Conservation (phyloP, 805 yeast species). For the Nakazawaea ishiwadae region DNA sequence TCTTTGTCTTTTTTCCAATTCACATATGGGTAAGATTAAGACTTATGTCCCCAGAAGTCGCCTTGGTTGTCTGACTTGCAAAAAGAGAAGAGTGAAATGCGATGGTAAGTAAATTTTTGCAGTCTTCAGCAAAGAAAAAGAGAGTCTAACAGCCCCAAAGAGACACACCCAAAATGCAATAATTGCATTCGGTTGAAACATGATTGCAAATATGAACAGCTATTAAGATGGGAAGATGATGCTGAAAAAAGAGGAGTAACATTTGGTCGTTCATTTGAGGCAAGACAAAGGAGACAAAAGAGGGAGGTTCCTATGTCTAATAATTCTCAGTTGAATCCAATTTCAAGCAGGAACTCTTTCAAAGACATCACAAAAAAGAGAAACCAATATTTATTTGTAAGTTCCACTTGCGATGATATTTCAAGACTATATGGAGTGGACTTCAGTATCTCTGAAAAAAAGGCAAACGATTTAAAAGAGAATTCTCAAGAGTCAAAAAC, state of each 20-base stretch:
- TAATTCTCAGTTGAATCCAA: slow-evolving; percentile 6
- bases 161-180: slow-evolving; percentile 28
- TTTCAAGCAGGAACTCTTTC: slow-evolving; percentile 3
- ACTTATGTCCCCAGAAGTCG: slow-evolving; percentile 21
- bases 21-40: slow-evolving; percentile 8
- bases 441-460: too few species aligned
- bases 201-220: slow-evolving; percentile 18
- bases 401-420: slow-evolving; percentile 19
- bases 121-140: too few species aligned
- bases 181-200: slow-evolving; percentile 24
- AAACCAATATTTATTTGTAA: slow-evolving; percentile 17
- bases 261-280: slow-evolving; percentile 30
- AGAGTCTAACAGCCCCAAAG: slow-evolving; percentile 9
- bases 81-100: slow-evolving; percentile 46
- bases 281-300: slow-evolving; percentile 15
- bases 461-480: not conserved
- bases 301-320: not conserved
- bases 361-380: slow-evolving; percentile 12
- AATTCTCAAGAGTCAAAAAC: not conserved
- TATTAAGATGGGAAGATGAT: slow-evolving; percentile 32
- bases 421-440: slow-evolving; percentile 6
- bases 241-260: slow-evolving; percentile 29
- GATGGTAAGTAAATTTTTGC: slow-evolving; percentile 18
- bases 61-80: slow-evolving; percentile 47
- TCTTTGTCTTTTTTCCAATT: not conserved